These are phyloP conservation scores for Butyriboletus loyo DNA, from an alignment of 768 basidiomycete genomes.

Conservation along the genomic window DNA sequence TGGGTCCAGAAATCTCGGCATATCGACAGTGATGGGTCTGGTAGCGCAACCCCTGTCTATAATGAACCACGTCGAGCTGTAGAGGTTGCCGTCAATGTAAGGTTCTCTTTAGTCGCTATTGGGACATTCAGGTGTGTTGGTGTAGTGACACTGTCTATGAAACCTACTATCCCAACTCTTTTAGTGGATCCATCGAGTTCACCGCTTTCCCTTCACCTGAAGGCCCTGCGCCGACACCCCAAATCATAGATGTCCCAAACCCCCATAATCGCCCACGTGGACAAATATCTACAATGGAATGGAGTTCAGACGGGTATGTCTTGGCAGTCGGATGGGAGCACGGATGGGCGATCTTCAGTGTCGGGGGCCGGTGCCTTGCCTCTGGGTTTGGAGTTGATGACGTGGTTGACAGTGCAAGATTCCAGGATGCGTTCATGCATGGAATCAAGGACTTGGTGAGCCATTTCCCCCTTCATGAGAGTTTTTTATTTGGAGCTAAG, in stretches of 20 bases:
- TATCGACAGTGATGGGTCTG: conserved; percentile 45
- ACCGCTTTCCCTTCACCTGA: conserved; percentile 66
- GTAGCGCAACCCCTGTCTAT: conserved; percentile 40
- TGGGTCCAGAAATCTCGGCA: conserved; percentile 78
- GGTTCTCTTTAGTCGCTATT: conserved; percentile 79
- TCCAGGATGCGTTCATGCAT: conserved; percentile 84
- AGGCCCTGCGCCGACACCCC: conserved; percentile 54
- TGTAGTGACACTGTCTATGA: background rate
- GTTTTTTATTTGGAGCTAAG: conserved; percentile 1
- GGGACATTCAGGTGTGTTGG: conserved; percentile 62
- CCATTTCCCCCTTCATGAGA: background rate
- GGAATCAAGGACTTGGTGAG: conserved; percentile 74
- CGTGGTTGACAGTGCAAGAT: conserved; percentile 51
- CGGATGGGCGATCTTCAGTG: conserved; percentile 90
- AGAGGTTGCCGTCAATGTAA: conserved; percentile 65
- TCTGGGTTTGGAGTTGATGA: conserved; percentile 73
- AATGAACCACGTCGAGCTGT: conserved; percentile 66
- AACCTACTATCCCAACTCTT: background rate
- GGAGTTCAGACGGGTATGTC: conserved; percentile 96
- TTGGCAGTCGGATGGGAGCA: conserved; percentile 88
- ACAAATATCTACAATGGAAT: conserved; percentile 66
- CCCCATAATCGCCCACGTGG: conserved; percentile 58
- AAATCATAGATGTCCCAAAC: conserved; percentile 61
- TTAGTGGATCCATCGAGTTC: conserved; percentile 64
- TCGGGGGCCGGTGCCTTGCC: conserved; percentile 83